Conservation (phyloP, 1,284 basidiomycete species). For the Sanghuangporus baumii region DNA sequence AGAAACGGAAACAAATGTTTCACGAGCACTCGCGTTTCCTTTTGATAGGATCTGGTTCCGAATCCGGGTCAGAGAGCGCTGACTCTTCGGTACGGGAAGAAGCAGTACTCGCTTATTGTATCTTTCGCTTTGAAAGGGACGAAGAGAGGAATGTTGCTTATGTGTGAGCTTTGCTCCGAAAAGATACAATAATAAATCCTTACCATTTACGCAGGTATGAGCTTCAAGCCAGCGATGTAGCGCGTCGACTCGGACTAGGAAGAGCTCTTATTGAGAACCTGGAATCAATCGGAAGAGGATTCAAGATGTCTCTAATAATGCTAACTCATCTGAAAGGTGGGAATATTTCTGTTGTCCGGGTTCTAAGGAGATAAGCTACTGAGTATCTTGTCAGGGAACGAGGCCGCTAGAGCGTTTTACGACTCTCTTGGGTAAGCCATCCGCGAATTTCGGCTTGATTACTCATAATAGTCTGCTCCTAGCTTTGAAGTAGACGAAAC, state of each 20-base stretch:
- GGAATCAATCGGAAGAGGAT: slow-evolving; percentile 42
- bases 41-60: slow-evolving; percentile 30
- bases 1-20: slow-evolving; percentile 58
- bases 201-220: slow-evolving; percentile 54
- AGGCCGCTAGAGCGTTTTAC: slow-evolving; percentile 51
- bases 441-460: not conserved
- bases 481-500: slow-evolving; percentile 52
- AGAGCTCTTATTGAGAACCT: slow-evolving; percentile 44
- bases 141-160: slow-evolving; percentile 53
- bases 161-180: slow-evolving; percentile 40
- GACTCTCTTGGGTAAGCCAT: slow-evolving; percentile 42
- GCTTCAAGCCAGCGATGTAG: slow-evolving; percentile 46
- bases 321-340: slow-evolving; percentile 69
- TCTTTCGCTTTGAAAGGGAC: slow-evolving; percentile 71
- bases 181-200: not conserved
- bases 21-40: slow-evolving; percentile 54
- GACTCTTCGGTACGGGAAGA: slow-evolving; percentile 18
- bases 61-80: slow-evolving; percentile 13
- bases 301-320: slow-evolving; percentile 59
- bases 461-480: not conserved
- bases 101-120: slow-evolving; percentile 44
- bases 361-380: not conserved
- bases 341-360: not conserved
- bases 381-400: slow-evolving; percentile 40
- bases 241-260: slow-evolving; percentile 52